Percentiles rank a stretch among this genome's conserved stretches.
Conservation (phyloP, 305 asterid genomes). For the Petunia hybrid region DNA sequence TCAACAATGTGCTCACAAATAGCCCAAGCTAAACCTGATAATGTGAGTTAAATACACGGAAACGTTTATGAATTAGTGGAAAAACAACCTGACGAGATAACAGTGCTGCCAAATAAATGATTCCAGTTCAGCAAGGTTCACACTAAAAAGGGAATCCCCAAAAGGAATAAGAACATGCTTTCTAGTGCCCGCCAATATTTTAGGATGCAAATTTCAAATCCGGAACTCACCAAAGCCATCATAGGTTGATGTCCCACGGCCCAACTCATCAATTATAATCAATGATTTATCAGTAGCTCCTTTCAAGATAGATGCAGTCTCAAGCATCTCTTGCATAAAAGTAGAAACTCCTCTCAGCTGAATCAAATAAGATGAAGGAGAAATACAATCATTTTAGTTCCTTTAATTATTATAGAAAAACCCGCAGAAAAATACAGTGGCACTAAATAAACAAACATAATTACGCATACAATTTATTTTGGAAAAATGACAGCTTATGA, state of each 20-base stretch:
- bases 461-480: neutral
- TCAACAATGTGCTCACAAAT: conserved; percentile 94
- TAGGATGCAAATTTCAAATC: neutral
- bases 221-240: conserved; percentile 95
- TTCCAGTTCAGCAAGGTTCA: conserved; percentile 3
- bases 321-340: conserved; percentile 99
- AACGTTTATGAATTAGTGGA: neutral
- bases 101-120: conserved; percentile 20
- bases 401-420: neutral
- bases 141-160: neutral
- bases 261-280: conserved; percentile 94
- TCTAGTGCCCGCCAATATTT: neutral
- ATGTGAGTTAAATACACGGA: conserved; percentile 33
- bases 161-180: neutral
- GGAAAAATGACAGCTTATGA: neutral
- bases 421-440: neutral
- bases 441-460: neutral
- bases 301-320: conserved; percentile 97
- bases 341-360: conserved; percentile 98
- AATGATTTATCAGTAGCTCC: conserved; percentile 93
- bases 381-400: conserved; percentile 25
- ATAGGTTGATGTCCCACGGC: conserved; percentile 98
- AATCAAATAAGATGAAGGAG: conserved; percentile 37
- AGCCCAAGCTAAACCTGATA: conserved; percentile 96
- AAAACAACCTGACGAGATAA: neutral